Evolutionary conservation across 306 rosid species (phyloP), one percentile per base, ranked within the genome.

Genomic region (Medicago arabica): DNA sequence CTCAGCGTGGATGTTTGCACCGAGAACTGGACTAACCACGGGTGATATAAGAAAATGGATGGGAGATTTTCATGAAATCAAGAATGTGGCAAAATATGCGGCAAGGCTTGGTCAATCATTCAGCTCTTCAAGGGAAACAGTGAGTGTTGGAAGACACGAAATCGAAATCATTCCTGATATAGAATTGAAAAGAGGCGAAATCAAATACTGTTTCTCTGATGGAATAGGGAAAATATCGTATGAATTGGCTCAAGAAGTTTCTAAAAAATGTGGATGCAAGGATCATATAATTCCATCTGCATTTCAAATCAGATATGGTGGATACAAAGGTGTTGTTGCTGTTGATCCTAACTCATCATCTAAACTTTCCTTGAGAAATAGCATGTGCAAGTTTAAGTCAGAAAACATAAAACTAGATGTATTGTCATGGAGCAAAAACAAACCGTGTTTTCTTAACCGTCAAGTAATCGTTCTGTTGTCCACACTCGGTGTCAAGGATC

Each of bases 1-100:
- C 87, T 89, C 98, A 3, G 15, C 68, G 34, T 93, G 98, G 98
- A 91, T 93, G 97, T 91, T 93, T 91, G 97, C 98, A 77, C 69
- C 96, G 9, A 79, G 77, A 14, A 2, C 3, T 36, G 85, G 68
- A 43, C 67, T 62, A 43, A 75, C 82, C 75, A 91, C 96, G 72
- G 57, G 72, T 15, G n/a, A 5, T n/a, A 91, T 93, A 68, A 85
- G 97, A 81, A 21, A 34, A 0, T 81, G 88, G 89, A 88, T 93
- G 96, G 96, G 98, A 40, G 59, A 91, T 54, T 93, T 93, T 82
- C 9, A 74, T 25, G 36, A 17, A 14, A 91, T 91, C 67, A 88
- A 59, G 83, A 93, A 89, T 75, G 97, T 93, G 59, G 98, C 98
- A 18, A 93, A 91, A 83, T 91, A 88, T 78, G 96, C 97, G 66